phyloP scores from a whole-genome alignment of 2,329 filamentous ascomycete genomes.

The Chrysoporthe puriensis region DNA sequence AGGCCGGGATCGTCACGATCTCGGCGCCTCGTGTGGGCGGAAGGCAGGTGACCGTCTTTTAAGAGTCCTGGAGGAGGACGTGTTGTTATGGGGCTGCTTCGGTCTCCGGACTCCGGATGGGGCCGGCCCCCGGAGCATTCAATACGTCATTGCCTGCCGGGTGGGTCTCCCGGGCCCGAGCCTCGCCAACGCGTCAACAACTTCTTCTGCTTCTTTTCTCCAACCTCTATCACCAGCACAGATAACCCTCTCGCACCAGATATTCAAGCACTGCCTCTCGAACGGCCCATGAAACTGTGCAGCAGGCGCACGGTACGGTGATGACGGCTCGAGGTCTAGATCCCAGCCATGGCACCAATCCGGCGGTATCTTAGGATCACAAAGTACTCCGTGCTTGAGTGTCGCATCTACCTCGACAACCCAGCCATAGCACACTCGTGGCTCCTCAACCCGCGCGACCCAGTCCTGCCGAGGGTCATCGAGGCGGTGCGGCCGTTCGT shows the following conservation, averaged over 20 bases:
- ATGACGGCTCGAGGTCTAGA: background rate
- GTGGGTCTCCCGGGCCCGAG: background rate
- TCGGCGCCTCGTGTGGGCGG: too few species aligned
- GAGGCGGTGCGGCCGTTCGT: slow-evolving; percentile 83
- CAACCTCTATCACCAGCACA: too few species aligned
- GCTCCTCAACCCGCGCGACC: slow-evolving; percentile 76
- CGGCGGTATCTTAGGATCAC: slow-evolving; percentile 89
- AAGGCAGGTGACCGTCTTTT: too few species aligned
- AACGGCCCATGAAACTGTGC: background rate
- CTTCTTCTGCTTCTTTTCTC: background rate
- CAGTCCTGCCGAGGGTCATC: slow-evolving; percentile 81
- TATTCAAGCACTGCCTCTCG: background rate
- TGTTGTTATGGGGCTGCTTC: background rate
- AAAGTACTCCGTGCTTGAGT: slow-evolving; percentile 93
- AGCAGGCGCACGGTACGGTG: background rate
- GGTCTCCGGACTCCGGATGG: background rate
- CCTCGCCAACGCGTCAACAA: background rate
- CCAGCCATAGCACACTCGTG: slow-evolving; percentile 82
- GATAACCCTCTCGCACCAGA: background rate
- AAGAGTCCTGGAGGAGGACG: too few species aligned
- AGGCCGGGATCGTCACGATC: too few species aligned
- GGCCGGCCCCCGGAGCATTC: background rate
- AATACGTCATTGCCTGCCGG: slow-evolving; percentile 5
- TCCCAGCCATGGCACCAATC: slow-evolving; percentile 74
- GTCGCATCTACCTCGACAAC: slow-evolving; percentile 92